Percentiles rank a stretch among this genome's conserved stretches.
phyloP scores from a whole-genome alignment of 805 yeast genomes.

The Saccharomyces kudriavzevii region DNA sequence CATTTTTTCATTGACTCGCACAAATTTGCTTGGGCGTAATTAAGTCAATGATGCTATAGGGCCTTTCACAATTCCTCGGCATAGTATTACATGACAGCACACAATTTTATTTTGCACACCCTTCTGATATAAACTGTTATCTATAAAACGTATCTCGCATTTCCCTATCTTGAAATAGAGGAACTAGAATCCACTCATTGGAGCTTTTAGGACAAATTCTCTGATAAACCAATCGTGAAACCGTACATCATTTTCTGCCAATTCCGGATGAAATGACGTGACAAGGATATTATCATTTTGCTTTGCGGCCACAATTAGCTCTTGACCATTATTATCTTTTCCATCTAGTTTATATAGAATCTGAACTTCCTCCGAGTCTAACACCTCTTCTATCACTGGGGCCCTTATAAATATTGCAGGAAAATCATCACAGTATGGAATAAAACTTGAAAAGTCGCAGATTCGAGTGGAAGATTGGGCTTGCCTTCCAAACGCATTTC shows the following conservation, averaged over 20 bases:
- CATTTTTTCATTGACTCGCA: no score
- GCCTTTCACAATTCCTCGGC: no score
- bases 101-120: no score
- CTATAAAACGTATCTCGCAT: no score
- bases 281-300: conserved; percentile 56
- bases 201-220: conserved; percentile 43
- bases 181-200: no score
- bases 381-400: conserved; percentile 47
- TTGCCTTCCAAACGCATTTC: conserved; percentile 81
- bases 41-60: no score
- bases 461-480: conserved; percentile 51
- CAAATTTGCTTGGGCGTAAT: no score
- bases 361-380: conserved; percentile 28
- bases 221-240: conserved; percentile 66
- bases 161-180: no score
- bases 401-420: conserved; percentile 61
- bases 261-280: conserved; percentile 76
- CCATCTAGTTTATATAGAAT: conserved; percentile 33
- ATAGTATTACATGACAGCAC: no score
- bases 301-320: conserved; percentile 58
- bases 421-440: conserved; percentile 33
- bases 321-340: conserved; percentile 9
- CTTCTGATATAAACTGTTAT: no score
- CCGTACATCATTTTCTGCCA: conserved; percentile 42
- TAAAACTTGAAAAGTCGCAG: conserved; percentile 38